These are phyloP conservation scores for Henckelia pumila DNA, from an alignment of 257 asterid species.

Conservation along the genomic window DNA sequence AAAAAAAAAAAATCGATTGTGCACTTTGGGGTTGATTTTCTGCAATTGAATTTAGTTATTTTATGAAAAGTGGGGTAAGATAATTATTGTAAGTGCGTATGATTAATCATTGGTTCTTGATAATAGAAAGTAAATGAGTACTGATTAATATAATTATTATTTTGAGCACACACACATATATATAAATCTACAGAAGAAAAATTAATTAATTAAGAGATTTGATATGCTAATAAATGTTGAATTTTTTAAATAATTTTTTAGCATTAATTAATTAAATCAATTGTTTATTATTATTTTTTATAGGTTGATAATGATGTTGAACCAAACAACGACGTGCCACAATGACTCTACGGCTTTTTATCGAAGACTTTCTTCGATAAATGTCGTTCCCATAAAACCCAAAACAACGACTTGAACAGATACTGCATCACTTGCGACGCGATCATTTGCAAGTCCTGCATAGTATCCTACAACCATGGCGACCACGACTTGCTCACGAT, in stretches of 20 bases:
- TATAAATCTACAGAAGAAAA: not conserved
- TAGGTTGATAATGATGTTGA: not conserved
- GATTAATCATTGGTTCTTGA: not conserved
- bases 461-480: constrained; percentile 21
- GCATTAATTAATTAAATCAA: not conserved
- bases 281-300: not conserved
- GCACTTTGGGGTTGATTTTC: not conserved
- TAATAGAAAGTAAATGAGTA: too few species aligned
- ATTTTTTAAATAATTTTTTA: too few species aligned
- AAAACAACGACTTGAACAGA: constrained; percentile 37
- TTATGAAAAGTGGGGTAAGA: not conserved
- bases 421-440: constrained; percentile 39
- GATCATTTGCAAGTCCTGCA: constrained; percentile 37
- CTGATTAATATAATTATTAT: too few species aligned
- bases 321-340: not conserved
- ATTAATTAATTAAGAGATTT: not conserved
- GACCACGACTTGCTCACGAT: constrained; percentile 34
- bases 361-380: constrained; percentile 35
- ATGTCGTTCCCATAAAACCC: constrained; percentile 29
- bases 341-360: constrained; percentile 23
- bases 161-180: too few species aligned
- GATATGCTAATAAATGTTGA: not conserved
- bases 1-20: too few species aligned
- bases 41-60: too few species aligned
- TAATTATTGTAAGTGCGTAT: too few species aligned